Percentiles rank a stretch among this genome's conserved stretches.
phyloP scores from a whole-genome alignment of 2,329 filamentous ascomycete species.

The Aureobasidium sp. region DNA sequence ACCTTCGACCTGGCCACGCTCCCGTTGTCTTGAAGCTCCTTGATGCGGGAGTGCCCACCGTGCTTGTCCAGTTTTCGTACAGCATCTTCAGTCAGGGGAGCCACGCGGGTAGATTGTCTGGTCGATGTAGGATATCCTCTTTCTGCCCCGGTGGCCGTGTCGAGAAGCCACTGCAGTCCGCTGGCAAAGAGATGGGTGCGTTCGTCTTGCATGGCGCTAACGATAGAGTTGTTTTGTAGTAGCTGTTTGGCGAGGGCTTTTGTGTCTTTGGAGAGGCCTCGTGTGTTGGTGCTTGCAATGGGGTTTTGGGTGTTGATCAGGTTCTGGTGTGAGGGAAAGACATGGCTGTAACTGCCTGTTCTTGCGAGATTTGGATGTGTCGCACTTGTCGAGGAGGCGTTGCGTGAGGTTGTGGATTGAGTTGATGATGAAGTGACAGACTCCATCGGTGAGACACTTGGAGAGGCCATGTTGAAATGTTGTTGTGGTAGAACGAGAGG shows the following conservation, averaged over 20 bases:
- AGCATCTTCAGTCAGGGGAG: not conserved
- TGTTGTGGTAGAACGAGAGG: not conserved
- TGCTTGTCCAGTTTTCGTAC: conserved; percentile 1
- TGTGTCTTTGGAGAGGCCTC: not conserved
- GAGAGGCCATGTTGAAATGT: not conserved
- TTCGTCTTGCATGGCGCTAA: not conserved
- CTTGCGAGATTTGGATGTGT: not conserved
- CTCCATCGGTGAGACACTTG: conserved; percentile 2
- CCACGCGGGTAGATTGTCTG: not conserved
- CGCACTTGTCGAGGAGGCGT: not conserved
- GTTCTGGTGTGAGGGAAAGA: not conserved
- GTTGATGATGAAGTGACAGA: not conserved
- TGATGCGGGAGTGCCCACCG: not conserved
- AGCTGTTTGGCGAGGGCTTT: not conserved
- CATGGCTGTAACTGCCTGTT: not conserved
- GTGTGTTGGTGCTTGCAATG: not conserved
- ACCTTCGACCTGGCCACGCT: not conserved
- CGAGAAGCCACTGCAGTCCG: conserved; percentile 7
- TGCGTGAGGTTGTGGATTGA: not conserved
- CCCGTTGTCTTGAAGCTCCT: not conserved
- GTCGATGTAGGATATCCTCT: not conserved
- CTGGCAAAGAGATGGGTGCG: not conserved
- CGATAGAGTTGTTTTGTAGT: not conserved
- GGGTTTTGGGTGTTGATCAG: not conserved
- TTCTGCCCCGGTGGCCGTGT: not conserved